Evolutionary conservation across 208 protist species (phyloP).

Genomic region (Wallacemonas sp.): DNA sequence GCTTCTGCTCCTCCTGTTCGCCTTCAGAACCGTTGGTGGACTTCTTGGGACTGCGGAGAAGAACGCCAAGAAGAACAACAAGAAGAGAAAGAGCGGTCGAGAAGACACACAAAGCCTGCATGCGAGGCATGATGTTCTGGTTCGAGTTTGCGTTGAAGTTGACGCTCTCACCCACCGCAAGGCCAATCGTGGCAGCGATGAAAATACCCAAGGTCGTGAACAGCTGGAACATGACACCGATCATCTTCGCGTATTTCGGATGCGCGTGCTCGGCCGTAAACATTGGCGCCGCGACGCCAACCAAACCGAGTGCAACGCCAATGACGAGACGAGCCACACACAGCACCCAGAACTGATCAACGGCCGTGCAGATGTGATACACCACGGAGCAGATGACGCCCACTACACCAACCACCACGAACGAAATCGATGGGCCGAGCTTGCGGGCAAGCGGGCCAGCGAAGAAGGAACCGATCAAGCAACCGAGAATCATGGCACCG

Average conservation of each 20-base stretch:
- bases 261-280: conserved; percentile 74
- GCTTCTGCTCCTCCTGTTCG: conserved; percentile 18
- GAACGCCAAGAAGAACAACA: conserved; percentile 47
- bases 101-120: conserved; percentile 68
- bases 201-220: conserved; percentile 86
- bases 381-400: conserved; percentile 50
- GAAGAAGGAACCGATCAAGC: conserved; percentile 75
- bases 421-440: conserved; percentile 57
- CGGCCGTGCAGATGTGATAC: conserved; percentile 53
- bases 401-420: conserved; percentile 63
- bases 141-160: conserved; percentile 26
- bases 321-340: conserved; percentile 69
- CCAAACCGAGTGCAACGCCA: conserved; percentile 68
- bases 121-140: conserved; percentile 48
- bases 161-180: conserved; percentile 54
- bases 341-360: conserved; percentile 71
- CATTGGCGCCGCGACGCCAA: conserved; percentile 67
- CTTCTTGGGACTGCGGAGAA: conserved; percentile 18
- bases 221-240: conserved; percentile 81
- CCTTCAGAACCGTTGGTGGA: conserved; percentile 15
- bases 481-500: conserved; percentile 80
- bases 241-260: conserved; percentile 46
- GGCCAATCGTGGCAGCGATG: conserved; percentile 62
- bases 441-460: conserved; percentile 36
- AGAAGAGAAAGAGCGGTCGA: conserved; percentile 61